Evolutionary conservation across 331 rosid genomes (phyloP).

Genomic region (Stylosanthes scabra): DNA sequence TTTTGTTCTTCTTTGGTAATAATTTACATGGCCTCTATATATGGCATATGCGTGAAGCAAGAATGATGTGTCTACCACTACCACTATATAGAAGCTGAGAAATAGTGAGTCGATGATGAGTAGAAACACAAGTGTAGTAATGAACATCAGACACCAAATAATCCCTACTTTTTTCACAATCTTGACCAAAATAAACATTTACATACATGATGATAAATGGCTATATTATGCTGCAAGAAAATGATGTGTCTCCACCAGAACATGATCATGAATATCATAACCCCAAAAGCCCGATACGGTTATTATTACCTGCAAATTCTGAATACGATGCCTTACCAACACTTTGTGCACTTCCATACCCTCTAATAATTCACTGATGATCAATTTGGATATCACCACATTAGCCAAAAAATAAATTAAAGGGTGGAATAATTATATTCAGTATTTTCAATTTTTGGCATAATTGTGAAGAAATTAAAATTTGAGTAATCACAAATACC

Average conservation of each 20-base stretch:
- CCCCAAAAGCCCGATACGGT: conserved; percentile 40
- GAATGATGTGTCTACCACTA: conserved; percentile 49
- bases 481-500: not conserved
- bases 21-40: not conserved
- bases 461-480: not conserved
- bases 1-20: not conserved
- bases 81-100: conserved; percentile 18
- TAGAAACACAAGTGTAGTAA: conserved; percentile 31
- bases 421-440: not conserved
- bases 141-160: not conserved
- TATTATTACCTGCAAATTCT: conserved; percentile 42
- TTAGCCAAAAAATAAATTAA: not conserved
- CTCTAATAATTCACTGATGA: conserved; percentile 9
- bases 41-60: conserved; percentile 53
- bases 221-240: conserved; percentile 46
- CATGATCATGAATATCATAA: conserved; percentile 37
- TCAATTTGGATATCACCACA: not conserved
- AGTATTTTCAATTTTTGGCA: not conserved
- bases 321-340: conserved; percentile 43
- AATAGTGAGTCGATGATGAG: conserved; percentile 33
- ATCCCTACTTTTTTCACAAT: conserved; percentile 22
- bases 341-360: conserved; percentile 13
- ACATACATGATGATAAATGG: conserved; percentile 24
- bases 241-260: conserved; percentile 27
- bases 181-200: conserved; percentile 29